phyloP scores from a whole-genome alignment of 2,329 filamentous ascomycete species.

The Cladophialophora chaetospira region DNA sequence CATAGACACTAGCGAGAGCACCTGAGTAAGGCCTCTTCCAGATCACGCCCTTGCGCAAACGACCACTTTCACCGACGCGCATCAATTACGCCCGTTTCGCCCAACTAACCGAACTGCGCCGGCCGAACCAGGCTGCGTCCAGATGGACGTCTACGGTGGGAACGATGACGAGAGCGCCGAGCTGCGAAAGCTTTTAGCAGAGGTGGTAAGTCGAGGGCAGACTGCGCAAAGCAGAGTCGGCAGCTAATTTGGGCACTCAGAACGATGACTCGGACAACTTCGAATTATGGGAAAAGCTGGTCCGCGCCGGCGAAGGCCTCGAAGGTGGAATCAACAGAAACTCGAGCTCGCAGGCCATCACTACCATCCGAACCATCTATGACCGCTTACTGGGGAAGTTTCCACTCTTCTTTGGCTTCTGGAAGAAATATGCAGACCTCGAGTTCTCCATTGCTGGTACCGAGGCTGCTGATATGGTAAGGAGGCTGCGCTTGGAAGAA shows the following conservation, averaged over 20 bases:
- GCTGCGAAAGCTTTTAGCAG: slow-evolving; percentile 74
- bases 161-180: slow-evolving; percentile 80
- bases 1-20: no score
- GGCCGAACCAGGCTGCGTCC: slow-evolving; percentile 25
- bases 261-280: slow-evolving; percentile 81
- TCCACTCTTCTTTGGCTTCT: slow-evolving; percentile 94
- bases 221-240: not conserved
- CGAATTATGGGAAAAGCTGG: slow-evolving; percentile 90
- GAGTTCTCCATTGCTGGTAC: slow-evolving; percentile 97
- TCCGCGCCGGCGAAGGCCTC: slow-evolving; percentile 77
- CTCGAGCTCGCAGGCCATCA: slow-evolving; percentile 90
- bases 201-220: slow-evolving; percentile 66
- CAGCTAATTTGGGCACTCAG: slow-evolving; percentile 40
- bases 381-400: slow-evolving; percentile 94
- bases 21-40: no score
- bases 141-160: slow-evolving; percentile 64
- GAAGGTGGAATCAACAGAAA: slow-evolving; percentile 96
- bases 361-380: slow-evolving; percentile 82
- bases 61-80: not conserved
- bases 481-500: slow-evolving; percentile 32
- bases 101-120: not conserved
- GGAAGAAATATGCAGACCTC: slow-evolving; percentile 98
- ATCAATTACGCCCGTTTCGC: not conserved
- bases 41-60: not conserved
- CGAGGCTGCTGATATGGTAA: slow-evolving; percentile 94